Base-by-base conservation (phyloP, 371 early-diverging fungal species). In the Mortierella sp. region DNA sequence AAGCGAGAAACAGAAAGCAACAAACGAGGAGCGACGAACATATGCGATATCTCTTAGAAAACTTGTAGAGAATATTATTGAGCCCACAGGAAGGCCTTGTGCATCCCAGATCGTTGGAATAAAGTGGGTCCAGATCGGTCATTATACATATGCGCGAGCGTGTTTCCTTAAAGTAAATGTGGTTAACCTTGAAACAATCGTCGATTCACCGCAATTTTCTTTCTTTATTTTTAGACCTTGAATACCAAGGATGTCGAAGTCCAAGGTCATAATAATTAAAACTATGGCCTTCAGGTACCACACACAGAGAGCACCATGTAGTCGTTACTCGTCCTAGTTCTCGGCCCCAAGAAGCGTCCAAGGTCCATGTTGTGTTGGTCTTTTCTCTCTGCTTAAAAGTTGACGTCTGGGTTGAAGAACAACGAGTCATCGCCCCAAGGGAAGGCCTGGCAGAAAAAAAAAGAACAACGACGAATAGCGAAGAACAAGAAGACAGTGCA, bases 381-480 rank as follows among this genome's bases (percentile, higher is more conserved):
- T 18, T 18, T 35, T 35, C 18, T 16, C 7, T 16, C 12, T 18
- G 0, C 10, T 77, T 81, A 76, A 41, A 77, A 72, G 75, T 87
- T 87, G 72, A 87, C 71, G 32, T 73, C 79, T 38, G 88, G 79
- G 79, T 87, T 87, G 82, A 77, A 81, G 88, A 87, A 87, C 44
- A 87, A 74, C 60, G 88, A 74, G 71, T 87, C 81, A 55, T 87
- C 83, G 65, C 88, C 84, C 81, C 80, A 81, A 43, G 87, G 87
- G 80, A 83, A 87, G 41, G 80, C 71, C 87, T 87, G 78, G 4
- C 8, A 41, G 27, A 49, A 27, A 21, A 21, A 29, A 38, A 75
- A 18, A 35, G 35, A 35, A 2, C 35, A 35, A 35, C 35, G 35
- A 35, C 1, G 35, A 35, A 18, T 3, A 70, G 43, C 18, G 7